Evolutionary conservation across 2,329 filamentous ascomycete species (phyloP), one percentile per base, ranked within the genome.

Genomic region (Alternaria ventricosa): DNA sequence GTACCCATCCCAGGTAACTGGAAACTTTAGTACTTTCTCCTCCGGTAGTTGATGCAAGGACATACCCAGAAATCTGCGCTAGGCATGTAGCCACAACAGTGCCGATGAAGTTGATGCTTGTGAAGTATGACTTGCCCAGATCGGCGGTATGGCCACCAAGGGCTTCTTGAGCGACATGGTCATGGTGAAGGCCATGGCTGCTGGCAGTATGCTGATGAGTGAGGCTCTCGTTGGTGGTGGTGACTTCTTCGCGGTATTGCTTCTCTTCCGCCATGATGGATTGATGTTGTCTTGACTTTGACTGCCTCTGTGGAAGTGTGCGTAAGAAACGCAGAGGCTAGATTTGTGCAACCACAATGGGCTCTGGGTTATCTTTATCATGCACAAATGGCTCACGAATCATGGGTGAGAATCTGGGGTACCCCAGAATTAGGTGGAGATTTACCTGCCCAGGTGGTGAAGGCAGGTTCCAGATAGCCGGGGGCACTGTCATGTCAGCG

Each of bases 21-120:
- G 8, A 20, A 11, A 4, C 12, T 33, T 63, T 27, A 63, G 50
- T n/a, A n/a, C 4, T 1, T 36, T 25, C 6, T 5, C 4, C 3
- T 45, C 12, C 5, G 3, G 2, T 11, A 13, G 10, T 54, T 10
- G 3, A 20, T 5, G n/a, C 3, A 22, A 25, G 13, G 1, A 28
- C 44, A 4, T 60, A 60, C 56, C 73, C 74, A 12, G 71, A 72
- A 23, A 77, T 75, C 44, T 77, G 74, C 22, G 75, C 73, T 27
- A 77, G 62, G 64, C 75, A 77, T 47, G 73, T 74, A 4, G 72
- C 75, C 59, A 75, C 65, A 36, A 77, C 71, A 18, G 75, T 77
- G 13, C 75, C 75, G 28, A 76, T 74, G 54, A 77, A 76, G 13
- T 66, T 67, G 1, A 64, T 6, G 45, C 73, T 75, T 5, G 60